A percentile compares a stretch with the other conserved stretches of the same genome.
These are phyloP conservation scores for Rhizophora mangle DNA, from an alignment of 345 rosid species.

Conservation along the genomic window DNA sequence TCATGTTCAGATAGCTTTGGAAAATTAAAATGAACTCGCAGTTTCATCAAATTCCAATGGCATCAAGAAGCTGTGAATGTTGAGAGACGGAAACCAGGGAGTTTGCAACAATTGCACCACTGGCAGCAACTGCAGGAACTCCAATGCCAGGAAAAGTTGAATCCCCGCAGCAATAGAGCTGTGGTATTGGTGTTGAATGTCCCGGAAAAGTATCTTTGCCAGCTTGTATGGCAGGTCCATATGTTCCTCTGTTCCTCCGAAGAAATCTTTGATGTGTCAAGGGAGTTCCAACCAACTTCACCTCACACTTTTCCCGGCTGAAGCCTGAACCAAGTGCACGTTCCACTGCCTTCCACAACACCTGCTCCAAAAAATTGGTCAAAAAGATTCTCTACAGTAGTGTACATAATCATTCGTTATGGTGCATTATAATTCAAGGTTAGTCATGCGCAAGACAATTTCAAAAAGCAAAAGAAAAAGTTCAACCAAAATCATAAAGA, in stretches of 20 bases:
- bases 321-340: slow-evolving; percentile 77
- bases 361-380: slow-evolving; percentile 35
- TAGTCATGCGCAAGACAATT: not conserved
- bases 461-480: not conserved
- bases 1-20: not conserved
- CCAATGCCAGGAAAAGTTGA: slow-evolving; percentile 95
- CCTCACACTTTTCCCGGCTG: slow-evolving; percentile 70
- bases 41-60: slow-evolving; percentile 55
- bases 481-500: not conserved
- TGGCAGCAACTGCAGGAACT: slow-evolving; percentile 90
- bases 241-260: slow-evolving; percentile 76
- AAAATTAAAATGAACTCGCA: slow-evolving; percentile 11
- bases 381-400: not conserved
- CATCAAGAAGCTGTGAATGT: slow-evolving; percentile 85
- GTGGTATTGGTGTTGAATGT: slow-evolving; percentile 73
- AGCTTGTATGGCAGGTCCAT: slow-evolving; percentile 82
- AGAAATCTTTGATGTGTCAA: slow-evolving; percentile 80
- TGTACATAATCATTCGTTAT: not conserved
- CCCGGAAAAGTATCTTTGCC: slow-evolving; percentile 79
- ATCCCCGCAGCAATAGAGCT: slow-evolving; percentile 83
- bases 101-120: slow-evolving; percentile 92
- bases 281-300: slow-evolving; percentile 84
- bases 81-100: slow-evolving; percentile 70
- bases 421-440: not conserved
- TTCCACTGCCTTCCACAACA: slow-evolving; percentile 87